Percentiles rank a stretch among this genome's conserved stretches.
phyloP scores from a whole-genome alignment of 2,329 filamentous ascomycete genomes.

The Endocalyx cinctus region DNA sequence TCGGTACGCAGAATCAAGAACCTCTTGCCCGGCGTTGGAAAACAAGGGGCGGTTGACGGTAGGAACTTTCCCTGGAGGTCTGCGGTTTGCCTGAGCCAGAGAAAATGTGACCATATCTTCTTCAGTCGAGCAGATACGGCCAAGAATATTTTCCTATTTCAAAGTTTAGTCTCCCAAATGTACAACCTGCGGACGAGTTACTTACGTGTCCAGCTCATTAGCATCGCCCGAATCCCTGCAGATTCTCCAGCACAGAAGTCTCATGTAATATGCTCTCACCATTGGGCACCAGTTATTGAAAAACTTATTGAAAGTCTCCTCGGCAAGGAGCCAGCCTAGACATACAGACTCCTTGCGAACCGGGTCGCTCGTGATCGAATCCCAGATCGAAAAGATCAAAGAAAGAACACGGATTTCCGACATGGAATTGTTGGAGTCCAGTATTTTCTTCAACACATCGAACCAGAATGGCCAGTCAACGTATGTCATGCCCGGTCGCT shows the following conservation, averaged over 20 bases:
- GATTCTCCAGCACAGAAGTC: constrained; percentile 82
- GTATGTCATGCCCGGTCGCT: constrained; percentile 35
- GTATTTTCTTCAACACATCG: constrained; percentile 71
- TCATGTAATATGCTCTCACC: constrained; percentile 91
- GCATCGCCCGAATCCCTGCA: constrained; percentile 69
- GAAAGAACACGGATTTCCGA: constrained; percentile 82
- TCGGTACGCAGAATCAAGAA: constrained; percentile 89
- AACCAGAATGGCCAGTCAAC: constrained; percentile 85
- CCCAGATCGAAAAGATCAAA: constrained; percentile 78
- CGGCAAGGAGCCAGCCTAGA: constrained; percentile 68
- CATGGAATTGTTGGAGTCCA: constrained; percentile 81
- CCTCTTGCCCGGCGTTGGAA: constrained; percentile 77
- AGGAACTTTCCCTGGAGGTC: constrained; percentile 49
- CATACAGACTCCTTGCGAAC: constrained; percentile 67
- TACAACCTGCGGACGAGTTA: too few relatives aligned
- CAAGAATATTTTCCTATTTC: constrained; percentile 65
- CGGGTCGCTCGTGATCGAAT: constrained; percentile 61
- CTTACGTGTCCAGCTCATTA: constrained; percentile 64
- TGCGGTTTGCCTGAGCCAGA: constrained; percentile 66
- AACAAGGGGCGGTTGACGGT: constrained; percentile 75
- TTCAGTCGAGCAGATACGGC: constrained; percentile 64
- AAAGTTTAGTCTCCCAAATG: too few relatives aligned
- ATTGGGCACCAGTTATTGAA: constrained; percentile 96
- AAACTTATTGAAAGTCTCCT: constrained; percentile 70
- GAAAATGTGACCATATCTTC: constrained; percentile 73